Conservation (phyloP, 192 early-diverging fungal species). For the Coemansia sp. region DNA sequence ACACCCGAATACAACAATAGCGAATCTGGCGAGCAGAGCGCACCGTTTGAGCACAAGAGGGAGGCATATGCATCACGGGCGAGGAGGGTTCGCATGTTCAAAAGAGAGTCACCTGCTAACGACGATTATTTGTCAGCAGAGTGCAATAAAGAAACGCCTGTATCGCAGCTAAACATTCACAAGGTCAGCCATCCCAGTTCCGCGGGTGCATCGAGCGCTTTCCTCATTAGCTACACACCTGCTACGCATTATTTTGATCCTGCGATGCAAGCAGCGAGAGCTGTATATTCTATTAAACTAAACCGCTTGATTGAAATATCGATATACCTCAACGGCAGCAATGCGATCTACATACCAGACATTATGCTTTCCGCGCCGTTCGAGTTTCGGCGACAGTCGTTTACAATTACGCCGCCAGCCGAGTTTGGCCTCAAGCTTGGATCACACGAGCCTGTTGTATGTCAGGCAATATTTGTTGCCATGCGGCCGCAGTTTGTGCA, state of each 20-base stretch:
- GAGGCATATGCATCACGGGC: no score
- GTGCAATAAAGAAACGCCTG: not conserved
- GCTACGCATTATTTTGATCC: not conserved
- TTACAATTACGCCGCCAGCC: not conserved
- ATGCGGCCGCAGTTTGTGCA: slow-evolving; percentile 15
- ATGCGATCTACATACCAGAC: not conserved
- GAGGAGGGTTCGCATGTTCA: no score
- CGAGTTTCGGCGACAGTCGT: not conserved
- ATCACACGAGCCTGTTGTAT: not conserved
- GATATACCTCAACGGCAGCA: not conserved
- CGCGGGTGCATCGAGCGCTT: no score
- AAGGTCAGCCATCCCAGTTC: not conserved
- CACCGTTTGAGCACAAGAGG: no score
- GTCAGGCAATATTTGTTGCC: not conserved
- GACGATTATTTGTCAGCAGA: no score
- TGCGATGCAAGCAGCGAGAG: not conserved
- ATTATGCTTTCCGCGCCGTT: not conserved
- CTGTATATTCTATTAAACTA: not conserved
- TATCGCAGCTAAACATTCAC: not conserved
- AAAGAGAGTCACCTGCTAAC: no score
- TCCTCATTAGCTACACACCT: no score
- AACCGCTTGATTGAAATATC: not conserved
- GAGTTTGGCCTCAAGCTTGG: not conserved
- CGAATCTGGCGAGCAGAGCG: no score
- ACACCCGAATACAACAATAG: no score